Evolutionary conservation across 2,329 filamentous ascomycete genomes (phyloP).

Genomic region (Chaetomiaceae sp.): DNA sequence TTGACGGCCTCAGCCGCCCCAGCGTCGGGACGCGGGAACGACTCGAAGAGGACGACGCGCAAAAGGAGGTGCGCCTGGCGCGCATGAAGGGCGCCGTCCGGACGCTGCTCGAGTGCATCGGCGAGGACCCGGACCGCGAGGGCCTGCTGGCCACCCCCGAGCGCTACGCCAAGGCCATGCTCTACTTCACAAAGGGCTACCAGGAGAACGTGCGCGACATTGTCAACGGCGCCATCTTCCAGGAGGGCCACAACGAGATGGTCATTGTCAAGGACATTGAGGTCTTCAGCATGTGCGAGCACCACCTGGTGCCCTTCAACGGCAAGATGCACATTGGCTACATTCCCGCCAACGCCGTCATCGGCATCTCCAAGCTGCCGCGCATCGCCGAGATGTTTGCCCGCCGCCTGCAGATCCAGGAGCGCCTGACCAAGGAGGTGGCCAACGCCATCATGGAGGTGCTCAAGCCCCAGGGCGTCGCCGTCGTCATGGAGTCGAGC

Average conservation of each 20-base stretch:
- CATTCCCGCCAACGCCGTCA: constrained; percentile 85
- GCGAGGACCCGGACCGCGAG: constrained; percentile 63
- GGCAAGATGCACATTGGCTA: constrained; percentile 99
- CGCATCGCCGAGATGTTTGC: constrained; percentile 97
- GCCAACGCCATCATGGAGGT: constrained; percentile 91
- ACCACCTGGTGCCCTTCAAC: constrained; percentile 93
- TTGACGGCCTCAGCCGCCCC: constrained; percentile 57
- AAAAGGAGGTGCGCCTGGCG: constrained; percentile 48
- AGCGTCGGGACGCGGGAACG: constrained; percentile 61
- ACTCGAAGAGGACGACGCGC: constrained; percentile 51
- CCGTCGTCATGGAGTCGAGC: constrained; percentile 94
- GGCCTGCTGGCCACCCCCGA: constrained; percentile 67
- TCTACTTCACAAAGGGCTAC: constrained; percentile 95
- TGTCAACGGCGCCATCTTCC: constrained; percentile 90
- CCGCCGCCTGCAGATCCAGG: constrained; percentile 89
- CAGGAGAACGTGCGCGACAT: constrained; percentile 90
- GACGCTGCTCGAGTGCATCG: constrained; percentile 64
- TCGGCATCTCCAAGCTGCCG: constrained; percentile 92
- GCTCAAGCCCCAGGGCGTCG: constrained; percentile 88
- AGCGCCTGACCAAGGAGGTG: constrained; percentile 92
- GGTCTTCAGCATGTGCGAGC: constrained; percentile 90
- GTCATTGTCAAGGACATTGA: constrained; percentile 98
- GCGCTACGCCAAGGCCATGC: constrained; percentile 90
- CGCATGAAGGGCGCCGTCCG: constrained; percentile 59
- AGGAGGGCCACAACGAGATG: constrained; percentile 94